Conservation (phyloP, 495 filamentous ascomycete species). For the Cercophora samala region DNA sequence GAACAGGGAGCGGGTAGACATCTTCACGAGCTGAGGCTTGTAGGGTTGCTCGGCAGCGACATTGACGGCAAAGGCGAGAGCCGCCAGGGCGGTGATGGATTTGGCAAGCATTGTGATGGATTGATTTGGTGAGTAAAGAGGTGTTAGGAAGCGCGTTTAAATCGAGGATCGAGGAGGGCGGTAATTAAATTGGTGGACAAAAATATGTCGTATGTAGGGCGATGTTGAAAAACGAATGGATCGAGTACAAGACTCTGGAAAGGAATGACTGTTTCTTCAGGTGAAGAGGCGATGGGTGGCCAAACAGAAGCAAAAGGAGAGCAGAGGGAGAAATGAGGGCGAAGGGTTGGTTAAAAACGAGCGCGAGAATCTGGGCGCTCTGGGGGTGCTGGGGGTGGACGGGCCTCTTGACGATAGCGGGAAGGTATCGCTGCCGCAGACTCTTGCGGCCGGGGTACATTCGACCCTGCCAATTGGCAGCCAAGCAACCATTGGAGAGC, state of each 20-base stretch:
- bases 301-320: constrained; percentile 4
- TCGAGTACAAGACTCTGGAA: constrained; percentile 34
- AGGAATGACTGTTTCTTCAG: constrained; percentile 29
- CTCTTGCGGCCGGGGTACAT: constrained; percentile 21
- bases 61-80: constrained; percentile 38
- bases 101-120: constrained; percentile 39
- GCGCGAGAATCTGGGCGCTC: constrained; percentile 14
- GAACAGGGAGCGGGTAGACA: constrained; percentile 41
- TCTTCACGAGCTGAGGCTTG: constrained; percentile 37
- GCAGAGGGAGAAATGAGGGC: constrained; percentile 23
- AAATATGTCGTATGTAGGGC: background rate
- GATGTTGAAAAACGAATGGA: constrained; percentile 32
- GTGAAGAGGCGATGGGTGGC: constrained; percentile 11
- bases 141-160: background rate
- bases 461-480: background rate
- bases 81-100: constrained; percentile 39
- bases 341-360: constrained; percentile 12
- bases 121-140: constrained; percentile 8
- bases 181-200: constrained; percentile 17
- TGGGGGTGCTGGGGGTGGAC: constrained; percentile 11
- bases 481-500: constrained; percentile 16
- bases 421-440: constrained; percentile 20
- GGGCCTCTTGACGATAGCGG: constrained; percentile 9
- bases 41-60: constrained; percentile 43
- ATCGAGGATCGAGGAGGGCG: constrained; percentile 2